phyloP scores from a whole-genome alignment of 352 stramenopile genomes.

The Sclerospora graminicola region DNA sequence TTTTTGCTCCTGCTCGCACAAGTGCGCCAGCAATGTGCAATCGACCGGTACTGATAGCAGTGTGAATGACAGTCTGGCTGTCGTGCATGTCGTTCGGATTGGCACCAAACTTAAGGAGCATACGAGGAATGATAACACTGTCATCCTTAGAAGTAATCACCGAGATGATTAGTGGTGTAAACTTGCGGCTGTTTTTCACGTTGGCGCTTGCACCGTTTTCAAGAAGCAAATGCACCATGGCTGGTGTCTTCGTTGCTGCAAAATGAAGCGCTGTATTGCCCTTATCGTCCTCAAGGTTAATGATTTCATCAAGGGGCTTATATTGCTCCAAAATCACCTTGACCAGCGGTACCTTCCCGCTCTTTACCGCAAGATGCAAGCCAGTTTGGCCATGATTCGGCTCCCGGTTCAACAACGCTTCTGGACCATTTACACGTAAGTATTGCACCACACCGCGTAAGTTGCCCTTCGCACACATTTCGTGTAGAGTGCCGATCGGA shows the following conservation, averaged over 20 bases:
- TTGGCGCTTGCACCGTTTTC: slow-evolving; percentile 72
- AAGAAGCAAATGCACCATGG: slow-evolving; percentile 75
- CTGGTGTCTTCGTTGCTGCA: slow-evolving; percentile 74
- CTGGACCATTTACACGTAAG: slow-evolving; percentile 57
- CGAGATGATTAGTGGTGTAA: slow-evolving; percentile 80
- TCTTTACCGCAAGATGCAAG: slow-evolving; percentile 76
- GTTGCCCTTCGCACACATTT: slow-evolving; percentile 74
- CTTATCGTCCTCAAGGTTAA: slow-evolving; percentile 83
- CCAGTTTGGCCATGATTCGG: slow-evolving; percentile 80
- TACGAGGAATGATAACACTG: slow-evolving; percentile 74
- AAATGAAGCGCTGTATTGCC: slow-evolving; percentile 83
- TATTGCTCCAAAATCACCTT: slow-evolving; percentile 80
- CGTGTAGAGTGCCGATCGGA: slow-evolving; percentile 69
- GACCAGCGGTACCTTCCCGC: slow-evolving; percentile 67
- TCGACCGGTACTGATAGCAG: slow-evolving; percentile 44
- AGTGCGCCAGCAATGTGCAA: slow-evolving; percentile 74
- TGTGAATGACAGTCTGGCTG: slow-evolving; percentile 82
- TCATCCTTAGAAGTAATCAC: slow-evolving; percentile 81
- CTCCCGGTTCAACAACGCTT: slow-evolving; percentile 57
- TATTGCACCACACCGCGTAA: slow-evolving; percentile 67
- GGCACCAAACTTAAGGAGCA: slow-evolving; percentile 81
- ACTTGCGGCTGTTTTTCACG: slow-evolving; percentile 80
- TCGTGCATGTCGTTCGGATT: slow-evolving; percentile 87
- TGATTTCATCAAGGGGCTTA: slow-evolving; percentile 64
- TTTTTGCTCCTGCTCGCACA: slow-evolving; percentile 73